Conservation (phyloP, 768 basidiomycete genomes). For the Pleurotus ostreatus region DNA sequence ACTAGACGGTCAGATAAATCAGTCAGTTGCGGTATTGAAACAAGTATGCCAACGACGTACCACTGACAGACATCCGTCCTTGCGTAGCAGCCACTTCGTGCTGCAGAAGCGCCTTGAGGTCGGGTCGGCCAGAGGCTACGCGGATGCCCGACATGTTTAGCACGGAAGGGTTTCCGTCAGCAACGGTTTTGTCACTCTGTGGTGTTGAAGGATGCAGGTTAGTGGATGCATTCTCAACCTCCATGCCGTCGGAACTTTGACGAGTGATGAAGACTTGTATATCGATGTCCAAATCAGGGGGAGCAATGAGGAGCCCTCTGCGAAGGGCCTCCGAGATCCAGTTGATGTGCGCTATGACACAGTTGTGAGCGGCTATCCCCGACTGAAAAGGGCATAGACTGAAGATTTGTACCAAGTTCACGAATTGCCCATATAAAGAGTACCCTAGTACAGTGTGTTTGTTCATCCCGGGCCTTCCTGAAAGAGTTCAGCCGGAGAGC, state of each 20-base stretch:
- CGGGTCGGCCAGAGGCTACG: constrained; percentile 35
- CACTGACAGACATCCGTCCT: constrained; percentile 37
- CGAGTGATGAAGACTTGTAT: constrained; percentile 40
- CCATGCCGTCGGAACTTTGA: constrained; percentile 15
- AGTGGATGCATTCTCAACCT: constrained; percentile 15
- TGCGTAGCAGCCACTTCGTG: constrained; percentile 27
- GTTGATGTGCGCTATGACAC: constrained; percentile 27
- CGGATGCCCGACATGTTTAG: constrained; percentile 14
- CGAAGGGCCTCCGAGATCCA: constrained; percentile 42
- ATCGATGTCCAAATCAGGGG: constrained; percentile 26
- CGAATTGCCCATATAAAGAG: constrained; percentile 45
- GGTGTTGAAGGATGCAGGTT: constrained; percentile 13
- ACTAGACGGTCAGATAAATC: constrained; percentile 20
- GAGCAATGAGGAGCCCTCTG: constrained; percentile 24
- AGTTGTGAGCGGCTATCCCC: neutral
- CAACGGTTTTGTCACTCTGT: constrained; percentile 14
- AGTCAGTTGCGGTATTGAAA: neutral
- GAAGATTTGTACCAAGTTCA: constrained; percentile 14
- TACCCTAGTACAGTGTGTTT: constrained; percentile 25
- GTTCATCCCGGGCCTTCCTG: constrained; percentile 23
- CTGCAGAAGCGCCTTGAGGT: constrained; percentile 30
- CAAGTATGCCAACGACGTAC: constrained; percentile 20
- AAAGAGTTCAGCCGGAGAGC: neutral
- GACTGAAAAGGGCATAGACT: too few species aligned
- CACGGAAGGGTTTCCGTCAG: constrained; percentile 16